phyloP scores from a whole-genome alignment of 768 basidiomycete species.

The Pleurotus citrinopileatus region DNA sequence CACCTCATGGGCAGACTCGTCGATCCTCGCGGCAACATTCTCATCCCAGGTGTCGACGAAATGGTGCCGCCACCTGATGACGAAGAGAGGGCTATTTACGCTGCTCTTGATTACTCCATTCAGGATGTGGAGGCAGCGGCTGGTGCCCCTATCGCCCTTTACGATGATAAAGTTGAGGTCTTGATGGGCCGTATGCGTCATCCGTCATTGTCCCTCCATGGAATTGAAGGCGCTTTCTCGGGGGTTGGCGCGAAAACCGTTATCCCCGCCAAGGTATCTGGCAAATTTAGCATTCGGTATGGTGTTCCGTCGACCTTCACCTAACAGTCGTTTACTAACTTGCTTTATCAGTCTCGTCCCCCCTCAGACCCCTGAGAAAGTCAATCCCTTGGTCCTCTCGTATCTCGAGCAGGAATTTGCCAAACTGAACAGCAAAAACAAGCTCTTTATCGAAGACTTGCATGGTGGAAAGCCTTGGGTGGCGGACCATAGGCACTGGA shows the following conservation, averaged over 20 bases:
- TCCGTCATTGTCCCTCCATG: slow-evolving; percentile 88
- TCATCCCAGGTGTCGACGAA: slow-evolving; percentile 86
- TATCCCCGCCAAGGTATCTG: slow-evolving; percentile 84
- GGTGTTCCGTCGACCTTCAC: slow-evolving; percentile 17
- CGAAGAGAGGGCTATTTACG: slow-evolving; percentile 72
- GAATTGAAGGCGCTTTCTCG: slow-evolving; percentile 94
- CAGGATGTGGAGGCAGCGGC: slow-evolving; percentile 73
- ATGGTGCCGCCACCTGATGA: slow-evolving; percentile 73
- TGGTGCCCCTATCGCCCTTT: slow-evolving; percentile 74
- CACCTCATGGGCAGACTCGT: slow-evolving; percentile 84
- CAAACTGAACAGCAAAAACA: slow-evolving; percentile 85
- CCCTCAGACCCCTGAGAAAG: slow-evolving; percentile 75
- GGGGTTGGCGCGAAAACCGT: slow-evolving; percentile 86
- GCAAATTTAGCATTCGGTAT: slow-evolving; percentile 93
- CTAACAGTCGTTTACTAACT: not conserved
- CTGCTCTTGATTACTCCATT: slow-evolving; percentile 67
- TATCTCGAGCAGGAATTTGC: slow-evolving; percentile 80
- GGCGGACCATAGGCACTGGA: slow-evolving; percentile 85
- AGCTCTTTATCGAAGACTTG: slow-evolving; percentile 61
- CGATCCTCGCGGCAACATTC: slow-evolving; percentile 71
- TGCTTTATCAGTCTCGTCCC: slow-evolving; percentile 66
- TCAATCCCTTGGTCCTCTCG: slow-evolving; percentile 66
- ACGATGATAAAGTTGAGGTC: slow-evolving; percentile 70
- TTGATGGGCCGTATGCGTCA: slow-evolving; percentile 94
- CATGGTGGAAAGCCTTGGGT: slow-evolving; percentile 93